Percentiles rank a stretch among this genome's conserved stretches.
These are phyloP conservation scores for Aspergillus egyptiacus DNA, from an alignment of 495 filamentous ascomycete genomes.

Conservation along the genomic window DNA sequence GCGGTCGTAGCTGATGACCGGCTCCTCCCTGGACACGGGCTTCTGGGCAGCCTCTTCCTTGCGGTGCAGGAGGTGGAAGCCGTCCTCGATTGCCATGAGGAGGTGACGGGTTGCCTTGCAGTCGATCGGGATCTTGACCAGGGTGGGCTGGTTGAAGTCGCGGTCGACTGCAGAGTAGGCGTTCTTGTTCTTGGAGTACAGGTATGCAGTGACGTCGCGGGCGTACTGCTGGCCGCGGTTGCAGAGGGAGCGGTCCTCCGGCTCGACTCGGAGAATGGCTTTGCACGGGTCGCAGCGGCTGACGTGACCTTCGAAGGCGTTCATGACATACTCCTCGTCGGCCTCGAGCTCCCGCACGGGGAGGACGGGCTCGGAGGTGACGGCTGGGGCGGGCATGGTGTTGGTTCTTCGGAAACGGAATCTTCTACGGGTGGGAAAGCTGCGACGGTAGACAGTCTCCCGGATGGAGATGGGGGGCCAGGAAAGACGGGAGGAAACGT, in stretches of 20 bases:
- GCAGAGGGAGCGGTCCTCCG: conserved; percentile 39
- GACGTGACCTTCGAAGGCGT: conserved; percentile 34
- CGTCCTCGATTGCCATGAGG: conserved; percentile 44
- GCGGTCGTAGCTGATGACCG: conserved; percentile 35
- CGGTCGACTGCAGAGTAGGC: conserved; percentile 44
- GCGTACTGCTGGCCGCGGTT: conserved; percentile 44
- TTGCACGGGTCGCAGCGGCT: conserved; percentile 40
- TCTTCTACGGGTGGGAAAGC: conserved; percentile 14
- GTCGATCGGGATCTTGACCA: conserved; percentile 45
- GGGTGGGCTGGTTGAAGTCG: conserved; percentile 35
- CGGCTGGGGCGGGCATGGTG: conserved; percentile 31
- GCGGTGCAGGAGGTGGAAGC: conserved; percentile 35
- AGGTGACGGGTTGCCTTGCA: conserved; percentile 35
- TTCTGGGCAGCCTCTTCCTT: conserved; percentile 6
- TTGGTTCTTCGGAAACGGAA: conserved; percentile 20
- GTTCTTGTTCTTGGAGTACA: conserved; percentile 44
- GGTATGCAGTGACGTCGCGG: conserved; percentile 42
- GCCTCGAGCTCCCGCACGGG: conserved; percentile 38
- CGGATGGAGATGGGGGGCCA: conserved; percentile 19
- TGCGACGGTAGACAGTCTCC: conserved; percentile 21
- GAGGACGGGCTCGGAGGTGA: conserved; percentile 24
- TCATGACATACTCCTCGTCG: conserved; percentile 40
- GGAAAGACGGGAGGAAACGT: conserved; percentile 20
- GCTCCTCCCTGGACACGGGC: too few relatives aligned
- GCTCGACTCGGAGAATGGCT: conserved; percentile 30